Evolutionary conservation across 2,329 filamentous ascomycete genomes (phyloP).

Genomic region (Fusarium sp.): DNA sequence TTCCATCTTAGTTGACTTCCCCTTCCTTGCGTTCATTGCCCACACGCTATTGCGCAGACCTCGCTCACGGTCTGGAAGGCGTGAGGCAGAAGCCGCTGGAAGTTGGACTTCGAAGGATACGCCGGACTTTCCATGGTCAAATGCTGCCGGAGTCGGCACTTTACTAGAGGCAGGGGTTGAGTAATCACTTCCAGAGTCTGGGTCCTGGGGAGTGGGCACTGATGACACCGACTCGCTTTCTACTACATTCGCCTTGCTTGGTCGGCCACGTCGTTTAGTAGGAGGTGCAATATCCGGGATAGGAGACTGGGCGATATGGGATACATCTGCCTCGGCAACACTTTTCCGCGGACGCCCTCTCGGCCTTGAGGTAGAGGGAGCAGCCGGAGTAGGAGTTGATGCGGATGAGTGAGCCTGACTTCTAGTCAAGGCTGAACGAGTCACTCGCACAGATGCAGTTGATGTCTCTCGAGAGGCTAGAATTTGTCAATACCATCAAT

Average conservation of each 20-base stretch:
- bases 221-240: slow-evolving; percentile 53
- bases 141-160: slow-evolving; percentile 52
- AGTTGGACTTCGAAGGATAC: slow-evolving; percentile 51
- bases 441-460: slow-evolving; percentile 42
- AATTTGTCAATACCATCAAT: slow-evolving; percentile 5
- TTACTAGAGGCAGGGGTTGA: slow-evolving; percentile 57
- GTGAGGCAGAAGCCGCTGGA: slow-evolving; percentile 38
- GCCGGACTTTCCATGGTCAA: slow-evolving; percentile 39
- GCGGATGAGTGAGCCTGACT: slow-evolving; percentile 23
- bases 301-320: slow-evolving; percentile 10
- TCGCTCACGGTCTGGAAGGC: slow-evolving; percentile 48
- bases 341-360: slow-evolving; percentile 48
- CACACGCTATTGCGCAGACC: slow-evolving; percentile 59
- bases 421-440: slow-evolving; percentile 46
- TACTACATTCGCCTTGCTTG: slow-evolving; percentile 33
- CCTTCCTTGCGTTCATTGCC: slow-evolving; percentile 63
- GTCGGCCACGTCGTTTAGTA: slow-evolving; percentile 36
- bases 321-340: slow-evolving; percentile 13
- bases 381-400: slow-evolving; percentile 5
- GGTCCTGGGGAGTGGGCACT: slow-evolving; percentile 49
- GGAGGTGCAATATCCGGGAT: slow-evolving; percentile 10
- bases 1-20: slow-evolving; percentile 55
- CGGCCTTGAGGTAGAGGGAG: slow-evolving; percentile 8
- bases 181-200: slow-evolving; percentile 51
- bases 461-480: slow-evolving; percentile 39